These are phyloP conservation scores for Lagerstroemia fauriei DNA, from an alignment of 441 rosid genomes.

Conservation along the genomic window DNA sequence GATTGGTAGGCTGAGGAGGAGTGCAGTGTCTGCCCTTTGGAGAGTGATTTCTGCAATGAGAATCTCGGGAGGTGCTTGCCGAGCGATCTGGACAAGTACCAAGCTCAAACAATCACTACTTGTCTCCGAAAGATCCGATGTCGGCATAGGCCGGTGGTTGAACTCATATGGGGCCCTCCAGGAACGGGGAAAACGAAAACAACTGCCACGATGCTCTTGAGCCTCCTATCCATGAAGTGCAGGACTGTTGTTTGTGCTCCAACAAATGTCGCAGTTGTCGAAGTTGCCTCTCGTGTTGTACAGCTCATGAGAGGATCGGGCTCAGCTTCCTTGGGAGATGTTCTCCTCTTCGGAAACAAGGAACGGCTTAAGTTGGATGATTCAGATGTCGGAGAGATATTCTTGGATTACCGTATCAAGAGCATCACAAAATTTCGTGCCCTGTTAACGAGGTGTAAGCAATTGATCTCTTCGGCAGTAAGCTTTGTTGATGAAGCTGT, in stretches of 20 bases:
- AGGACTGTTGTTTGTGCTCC: slow-evolving; percentile 60
- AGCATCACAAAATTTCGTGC: slow-evolving; percentile 38
- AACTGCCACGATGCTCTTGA: slow-evolving; percentile 35
- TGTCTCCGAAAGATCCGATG: slow-evolving; percentile 4
- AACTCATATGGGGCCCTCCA: slow-evolving; percentile 71
- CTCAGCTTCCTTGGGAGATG: slow-evolving; percentile 28
- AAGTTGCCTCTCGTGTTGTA: slow-evolving; percentile 52
- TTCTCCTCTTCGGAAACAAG: slow-evolving; percentile 44
- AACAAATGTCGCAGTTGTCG: slow-evolving; percentile 53
- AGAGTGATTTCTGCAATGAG: not conserved
- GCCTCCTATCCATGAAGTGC: slow-evolving; percentile 40
- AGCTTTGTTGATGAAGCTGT: slow-evolving; percentile 27
- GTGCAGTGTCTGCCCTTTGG: not conserved
- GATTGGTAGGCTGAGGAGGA: not conserved
- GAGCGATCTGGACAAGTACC: slow-evolving; percentile 19
- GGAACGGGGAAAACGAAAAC: slow-evolving; percentile 67
- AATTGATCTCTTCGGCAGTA: slow-evolving; percentile 33
- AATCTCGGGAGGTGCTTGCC: not conserved
- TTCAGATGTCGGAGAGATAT: slow-evolving; percentile 39
- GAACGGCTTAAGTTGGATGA: slow-evolving; percentile 30
- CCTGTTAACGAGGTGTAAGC: slow-evolving; percentile 32
- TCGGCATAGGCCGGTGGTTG: slow-evolving; percentile 26
- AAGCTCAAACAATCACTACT: slow-evolving; percentile 3
- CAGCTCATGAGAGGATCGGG: slow-evolving; percentile 25
- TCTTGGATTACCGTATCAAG: slow-evolving; percentile 42